These are phyloP conservation scores for Dentipellis sp. DNA, from an alignment of 768 basidiomycete species.

Conservation along the genomic window DNA sequence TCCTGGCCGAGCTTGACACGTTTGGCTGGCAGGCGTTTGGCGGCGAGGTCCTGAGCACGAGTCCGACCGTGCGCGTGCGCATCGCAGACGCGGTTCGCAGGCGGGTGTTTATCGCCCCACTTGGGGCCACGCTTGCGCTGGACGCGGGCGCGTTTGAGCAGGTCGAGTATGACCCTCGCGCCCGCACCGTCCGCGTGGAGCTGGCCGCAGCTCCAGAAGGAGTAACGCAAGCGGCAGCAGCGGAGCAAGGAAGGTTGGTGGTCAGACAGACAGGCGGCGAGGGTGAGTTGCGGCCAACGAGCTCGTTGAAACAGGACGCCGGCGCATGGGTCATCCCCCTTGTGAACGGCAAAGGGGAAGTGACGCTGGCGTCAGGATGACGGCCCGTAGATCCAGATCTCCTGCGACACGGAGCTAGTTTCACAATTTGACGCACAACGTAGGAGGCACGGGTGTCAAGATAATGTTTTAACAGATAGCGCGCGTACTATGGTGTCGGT, in stretches of 20 bases:
- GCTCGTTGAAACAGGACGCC: neutral
- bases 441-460: too few species aligned
- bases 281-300: neutral
- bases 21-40: conserved; percentile 59
- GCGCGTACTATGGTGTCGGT: too few species aligned
- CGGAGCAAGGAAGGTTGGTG: neutral
- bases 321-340: neutral
- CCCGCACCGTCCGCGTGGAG: conserved; percentile 21
- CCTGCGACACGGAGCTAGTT: too few species aligned
- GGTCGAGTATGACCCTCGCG: conserved; percentile 30
- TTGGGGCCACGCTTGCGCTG: conserved; percentile 35
- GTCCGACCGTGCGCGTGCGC: conserved; percentile 33
- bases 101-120: conserved; percentile 41
- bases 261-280: neutral
- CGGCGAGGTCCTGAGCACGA: conserved; percentile 33
- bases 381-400: too few species aligned
- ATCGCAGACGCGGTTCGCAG: conserved; percentile 39
- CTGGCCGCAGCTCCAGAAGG: neutral
- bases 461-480: too few species aligned
- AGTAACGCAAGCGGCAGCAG: neutral
- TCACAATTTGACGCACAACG: too few species aligned
- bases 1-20: conserved; percentile 41
- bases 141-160: conserved; percentile 44
- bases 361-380: neutral
- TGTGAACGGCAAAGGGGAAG: neutral